A percentile compares a stretch with the other conserved stretches of the same genome.
Evolutionary conservation across 768 basidiomycete species (phyloP).

Genomic region (Xanthoconium stramineum): DNA sequence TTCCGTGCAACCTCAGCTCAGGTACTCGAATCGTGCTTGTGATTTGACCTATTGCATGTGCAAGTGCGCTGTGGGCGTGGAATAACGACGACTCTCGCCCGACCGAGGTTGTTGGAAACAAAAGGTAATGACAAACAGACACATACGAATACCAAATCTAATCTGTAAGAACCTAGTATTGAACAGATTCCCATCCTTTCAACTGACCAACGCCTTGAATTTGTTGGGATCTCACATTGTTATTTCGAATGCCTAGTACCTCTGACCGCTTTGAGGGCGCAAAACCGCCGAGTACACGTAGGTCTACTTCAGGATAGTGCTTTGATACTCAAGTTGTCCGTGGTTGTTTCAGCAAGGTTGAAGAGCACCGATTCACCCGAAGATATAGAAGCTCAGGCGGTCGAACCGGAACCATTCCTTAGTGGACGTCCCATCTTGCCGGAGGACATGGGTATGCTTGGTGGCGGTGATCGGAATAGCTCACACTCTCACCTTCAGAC

Average conservation of each 20-base stretch:
- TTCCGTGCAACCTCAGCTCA: too few species aligned
- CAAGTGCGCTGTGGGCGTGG: too few species aligned
- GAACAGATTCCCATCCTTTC: too few species aligned
- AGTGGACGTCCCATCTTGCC: constrained; percentile 29
- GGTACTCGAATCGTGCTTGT: too few species aligned
- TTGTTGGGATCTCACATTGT: not conserved
- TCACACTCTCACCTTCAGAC: constrained; percentile 24
- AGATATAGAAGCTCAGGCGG: constrained; percentile 5
- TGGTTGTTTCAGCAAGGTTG: constrained; percentile 18
- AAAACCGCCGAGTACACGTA: constrained; percentile 27
- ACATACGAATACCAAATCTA: too few species aligned
- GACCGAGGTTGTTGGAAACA: too few species aligned
- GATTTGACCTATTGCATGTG: too few species aligned
- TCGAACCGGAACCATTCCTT: constrained; percentile 19
- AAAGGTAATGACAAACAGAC: too few species aligned
- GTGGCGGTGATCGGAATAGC: not conserved
- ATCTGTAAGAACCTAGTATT: too few species aligned
- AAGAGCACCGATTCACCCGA: constrained; percentile 26
- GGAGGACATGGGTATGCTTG: constrained; percentile 28
- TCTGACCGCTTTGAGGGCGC: not conserved
- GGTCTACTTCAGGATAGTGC: not conserved
- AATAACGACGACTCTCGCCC: too few species aligned
- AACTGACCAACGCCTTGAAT: not conserved
- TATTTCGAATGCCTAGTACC: constrained; percentile 9
- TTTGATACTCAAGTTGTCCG: not conserved